Evolutionary conservation across 2,329 filamentous ascomycete species (phyloP).

Genomic region (Penicillium sp.): DNA sequence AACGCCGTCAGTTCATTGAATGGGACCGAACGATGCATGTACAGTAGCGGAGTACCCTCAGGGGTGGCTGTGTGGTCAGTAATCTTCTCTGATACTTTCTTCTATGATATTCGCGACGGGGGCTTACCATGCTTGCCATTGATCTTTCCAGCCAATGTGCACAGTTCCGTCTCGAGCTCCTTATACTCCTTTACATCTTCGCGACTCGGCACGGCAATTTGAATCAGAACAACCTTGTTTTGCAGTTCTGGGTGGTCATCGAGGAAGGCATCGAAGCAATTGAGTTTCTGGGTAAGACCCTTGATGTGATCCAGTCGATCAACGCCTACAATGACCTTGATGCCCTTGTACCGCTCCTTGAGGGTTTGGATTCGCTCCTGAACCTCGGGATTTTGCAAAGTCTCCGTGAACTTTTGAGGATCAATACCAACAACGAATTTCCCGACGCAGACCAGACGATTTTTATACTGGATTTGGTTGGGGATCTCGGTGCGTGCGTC

Average conservation of each 20-base stretch:
- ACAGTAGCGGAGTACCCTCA: constrained; percentile 94
- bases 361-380: constrained; percentile 74
- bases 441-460: constrained; percentile 76
- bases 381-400: constrained; percentile 70
- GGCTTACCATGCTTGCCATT: constrained; percentile 75
- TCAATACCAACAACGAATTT: constrained; percentile 95
- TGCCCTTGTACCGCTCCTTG: constrained; percentile 77
- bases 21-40: constrained; percentile 87
- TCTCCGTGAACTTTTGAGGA: constrained; percentile 85
- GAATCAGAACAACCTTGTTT: constrained; percentile 86
- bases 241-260: constrained; percentile 92
- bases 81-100: too few relatives aligned
- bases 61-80: constrained; percentile 60
- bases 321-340: constrained; percentile 89
- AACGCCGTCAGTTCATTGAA: constrained; percentile 92
- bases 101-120: background rate
- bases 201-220: constrained; percentile 80
- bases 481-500: constrained; percentile 60
- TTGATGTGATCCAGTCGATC: constrained; percentile 97
- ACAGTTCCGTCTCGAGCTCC: constrained; percentile 83
- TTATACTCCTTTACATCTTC: constrained; percentile 94
- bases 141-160: constrained; percentile 88
- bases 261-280: constrained; percentile 86
- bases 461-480: constrained; percentile 80
- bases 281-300: constrained; percentile 88